Base-by-base conservation (phyloP, 2,329 filamentous ascomycete species). In the Sporothrix dimorphospora region DNA sequence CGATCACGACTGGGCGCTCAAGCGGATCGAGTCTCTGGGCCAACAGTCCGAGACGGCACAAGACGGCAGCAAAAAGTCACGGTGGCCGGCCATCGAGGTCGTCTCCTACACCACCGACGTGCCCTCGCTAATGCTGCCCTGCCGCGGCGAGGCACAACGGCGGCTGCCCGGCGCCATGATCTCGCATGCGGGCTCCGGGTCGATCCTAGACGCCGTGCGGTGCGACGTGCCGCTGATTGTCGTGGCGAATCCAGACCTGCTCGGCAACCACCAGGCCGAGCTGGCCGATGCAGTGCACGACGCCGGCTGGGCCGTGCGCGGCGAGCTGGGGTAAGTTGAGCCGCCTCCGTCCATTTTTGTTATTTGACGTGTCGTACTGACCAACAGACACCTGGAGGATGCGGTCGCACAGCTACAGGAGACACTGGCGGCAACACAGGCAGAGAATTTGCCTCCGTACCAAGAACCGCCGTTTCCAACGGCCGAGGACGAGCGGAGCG, bases 211-310 rank as follows among this genome's bases (percentile, higher is more conserved):
- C 79, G 93, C 91, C 0, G 88, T 97, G 74, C 89, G 92, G 57
- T 83, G 92, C 69, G 88, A 89, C 16, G 84, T 94, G 0, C 91
- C 93, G 2, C 83, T 98, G n/a, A 87, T 99, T 67, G 93, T 97
- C 0, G 94, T 99, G 2, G 92, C 95, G 2, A 99, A 99, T 80
- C 86, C 89, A 1, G 84, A 85, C 7, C 87, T 99, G 0, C 87
- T 97, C 77, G 90, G 97, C 78, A 95, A 99, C 77, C 96, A 99
- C 79, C 96, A 99, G 81, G 87, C 89, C 24, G 94, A 98, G 80
- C 87, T 99, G 71, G 95, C 95, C 0, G 85, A 90, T 67, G 90
- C 93, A 75, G 86, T 98, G 72, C 88, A 91, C 42, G 83, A 85
- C 30, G 88, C 93, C 76, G 91, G 91, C 30, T 97, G 97, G 81